A percentile compares a stretch with the other conserved stretches of the same genome.
Evolutionary conservation across 768 basidiomycete species (phyloP).

Genomic region (Candolleomyces eurysporus): DNA sequence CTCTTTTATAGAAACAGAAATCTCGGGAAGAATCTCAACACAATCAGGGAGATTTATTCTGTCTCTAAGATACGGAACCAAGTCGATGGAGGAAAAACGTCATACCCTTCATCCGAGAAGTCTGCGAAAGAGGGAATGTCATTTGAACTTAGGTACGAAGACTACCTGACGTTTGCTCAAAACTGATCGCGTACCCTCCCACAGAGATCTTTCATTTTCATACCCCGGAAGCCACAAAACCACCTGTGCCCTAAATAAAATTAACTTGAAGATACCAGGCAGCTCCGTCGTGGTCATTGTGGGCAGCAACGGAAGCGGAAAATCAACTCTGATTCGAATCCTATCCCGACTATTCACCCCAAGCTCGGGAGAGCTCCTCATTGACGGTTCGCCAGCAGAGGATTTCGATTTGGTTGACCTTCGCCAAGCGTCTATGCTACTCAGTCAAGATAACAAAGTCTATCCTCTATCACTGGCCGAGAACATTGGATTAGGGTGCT

Average conservation of each 20-base stretch:
- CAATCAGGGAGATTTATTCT: slow-evolving; percentile 31
- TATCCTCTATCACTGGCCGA: slow-evolving; percentile 46
- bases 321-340: slow-evolving; percentile 51
- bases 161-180: too few relatives aligned
- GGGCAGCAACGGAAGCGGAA: slow-evolving; percentile 55
- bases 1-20: slow-evolving; percentile 17
- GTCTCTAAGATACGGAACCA: slow-evolving; percentile 18
- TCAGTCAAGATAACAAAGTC: slow-evolving; percentile 48
- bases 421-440: slow-evolving; percentile 42
- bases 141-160: slow-evolving; percentile 20
- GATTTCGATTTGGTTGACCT: slow-evolving; percentile 38
- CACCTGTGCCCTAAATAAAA: slow-evolving; percentile 30
- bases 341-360: slow-evolving; percentile 49
- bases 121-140: slow-evolving; percentile 20
- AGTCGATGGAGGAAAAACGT: slow-evolving; percentile 22
- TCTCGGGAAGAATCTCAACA: slow-evolving; percentile 23
- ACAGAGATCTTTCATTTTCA: slow-evolving; percentile 52
- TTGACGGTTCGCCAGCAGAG: slow-evolving; percentile 40
- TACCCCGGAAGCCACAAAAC: slow-evolving; percentile 46
- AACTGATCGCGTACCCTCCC: slow-evolving; percentile 4
- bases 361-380: slow-evolving; percentile 37
- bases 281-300: slow-evolving; percentile 55
- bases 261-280: slow-evolving; percentile 44
- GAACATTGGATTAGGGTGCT: slow-evolving; percentile 36
- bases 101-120: slow-evolving; percentile 21